A percentile compares a stretch with the other conserved stretches of the same genome.
phyloP scores from a whole-genome alignment of 73 alveolate genomes.

The Tetrahymena elliotti region DNA sequence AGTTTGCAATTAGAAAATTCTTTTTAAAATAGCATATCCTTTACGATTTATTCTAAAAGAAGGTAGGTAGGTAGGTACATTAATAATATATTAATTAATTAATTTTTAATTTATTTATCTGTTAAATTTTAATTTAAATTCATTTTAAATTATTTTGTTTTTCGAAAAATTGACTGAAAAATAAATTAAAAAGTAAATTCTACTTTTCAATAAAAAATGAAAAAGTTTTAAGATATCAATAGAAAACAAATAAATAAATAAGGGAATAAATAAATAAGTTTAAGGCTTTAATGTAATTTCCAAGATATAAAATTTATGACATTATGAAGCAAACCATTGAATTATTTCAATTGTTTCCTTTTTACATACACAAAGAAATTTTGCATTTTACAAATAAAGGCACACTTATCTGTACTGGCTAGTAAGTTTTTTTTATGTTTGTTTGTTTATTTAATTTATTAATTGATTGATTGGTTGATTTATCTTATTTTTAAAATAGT shows the following conservation, averaged over 20 bases:
- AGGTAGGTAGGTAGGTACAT: background rate
- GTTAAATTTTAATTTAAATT: background rate
- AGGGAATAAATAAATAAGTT: background rate
- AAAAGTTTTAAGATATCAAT: background rate
- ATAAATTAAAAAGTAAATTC: background rate
- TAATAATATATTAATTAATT: no score
- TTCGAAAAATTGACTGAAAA: no score
- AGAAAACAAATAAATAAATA: background rate
- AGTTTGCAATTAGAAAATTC: background rate
- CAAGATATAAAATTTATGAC: background rate
- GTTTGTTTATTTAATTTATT: background rate
- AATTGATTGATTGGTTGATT: background rate
- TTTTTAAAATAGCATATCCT: background rate
- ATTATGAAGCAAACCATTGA: background rate
- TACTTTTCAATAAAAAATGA: background rate
- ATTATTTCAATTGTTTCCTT: background rate
- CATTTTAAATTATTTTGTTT: no score
- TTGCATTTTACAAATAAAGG: background rate
- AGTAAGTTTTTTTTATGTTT: background rate
- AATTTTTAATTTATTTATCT: background rate
- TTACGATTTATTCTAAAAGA: background rate
- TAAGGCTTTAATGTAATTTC: background rate
- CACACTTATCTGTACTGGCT: background rate
- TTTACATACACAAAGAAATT: background rate
- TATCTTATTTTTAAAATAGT: no score